Conservation (phyloP, 2,329 filamentous ascomycete genomes). For the Venturia pyrina region DNA sequence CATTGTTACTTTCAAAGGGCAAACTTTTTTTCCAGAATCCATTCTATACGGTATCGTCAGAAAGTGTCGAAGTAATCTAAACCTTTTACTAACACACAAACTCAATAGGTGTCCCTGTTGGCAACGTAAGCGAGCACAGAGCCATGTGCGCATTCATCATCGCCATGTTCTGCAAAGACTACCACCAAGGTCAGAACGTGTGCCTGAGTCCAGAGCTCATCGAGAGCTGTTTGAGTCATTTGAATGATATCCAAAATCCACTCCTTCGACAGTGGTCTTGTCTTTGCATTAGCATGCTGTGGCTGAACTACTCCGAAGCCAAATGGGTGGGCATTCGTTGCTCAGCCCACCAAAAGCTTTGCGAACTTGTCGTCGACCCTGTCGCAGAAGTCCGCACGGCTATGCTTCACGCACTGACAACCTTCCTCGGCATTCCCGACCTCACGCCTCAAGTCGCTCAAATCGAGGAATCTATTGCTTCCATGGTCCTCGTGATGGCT, state of each 20-base stretch:
- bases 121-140: conserved; percentile 86
- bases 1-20: not conserved
- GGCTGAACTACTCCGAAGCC: conserved; percentile 81
- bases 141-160: conserved; percentile 99
- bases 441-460: conserved; percentile 82
- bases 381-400: conserved; percentile 89
- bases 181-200: conserved; percentile 82
- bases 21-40: not conserved
- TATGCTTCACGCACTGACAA: conserved; percentile 87
- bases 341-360: conserved; percentile 71
- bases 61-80: not conserved
- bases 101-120: conserved; percentile 58
- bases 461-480: conserved; percentile 83
- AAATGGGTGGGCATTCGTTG: conserved; percentile 94
- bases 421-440: conserved; percentile 87
- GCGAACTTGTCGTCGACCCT: conserved; percentile 70
- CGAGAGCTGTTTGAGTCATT: conserved; percentile 72
- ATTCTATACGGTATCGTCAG: not conserved
- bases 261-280: conserved; percentile 91
- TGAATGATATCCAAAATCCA: conserved; percentile 78
- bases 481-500: conserved; percentile 81
- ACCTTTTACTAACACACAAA: not conserved
- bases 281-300: conserved; percentile 88
- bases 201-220: conserved; percentile 88
- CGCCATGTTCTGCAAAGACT: conserved; percentile 92